Conservation (phyloP, 441 rosid species). For the Mallotus repandus region DNA sequence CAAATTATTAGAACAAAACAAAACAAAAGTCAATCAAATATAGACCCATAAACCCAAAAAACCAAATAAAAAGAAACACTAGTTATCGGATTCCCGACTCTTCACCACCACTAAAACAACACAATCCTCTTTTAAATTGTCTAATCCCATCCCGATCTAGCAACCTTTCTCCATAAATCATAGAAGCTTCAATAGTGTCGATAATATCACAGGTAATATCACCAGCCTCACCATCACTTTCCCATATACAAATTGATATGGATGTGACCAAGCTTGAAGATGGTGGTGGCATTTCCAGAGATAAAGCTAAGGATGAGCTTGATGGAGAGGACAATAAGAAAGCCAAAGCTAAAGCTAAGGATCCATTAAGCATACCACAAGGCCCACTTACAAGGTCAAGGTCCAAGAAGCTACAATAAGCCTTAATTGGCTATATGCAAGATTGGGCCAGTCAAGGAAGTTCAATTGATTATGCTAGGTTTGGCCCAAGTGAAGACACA, state of each 20-base stretch:
- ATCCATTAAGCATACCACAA: too few species aligned
- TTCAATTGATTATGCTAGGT: too few species aligned
- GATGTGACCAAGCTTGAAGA: too few species aligned
- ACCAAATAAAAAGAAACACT: not conserved
- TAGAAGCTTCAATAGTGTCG: slow-evolving; percentile 69
- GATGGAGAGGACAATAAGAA: too few species aligned
- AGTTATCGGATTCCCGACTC: slow-evolving; percentile 81
- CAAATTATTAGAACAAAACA: not conserved
- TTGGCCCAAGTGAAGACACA: too few species aligned
- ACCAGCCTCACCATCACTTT: slow-evolving; percentile 92
- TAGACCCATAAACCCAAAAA: slow-evolving; percentile 1
- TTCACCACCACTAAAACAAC: slow-evolving; percentile 65
- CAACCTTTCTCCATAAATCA: slow-evolving; percentile 61
- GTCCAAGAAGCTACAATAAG: too few species aligned
- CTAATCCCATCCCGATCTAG: slow-evolving; percentile 34
- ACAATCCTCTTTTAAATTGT: slow-evolving; percentile 68
- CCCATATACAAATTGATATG: slow-evolving; percentile 97
- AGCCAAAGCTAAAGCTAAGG: too few species aligned
- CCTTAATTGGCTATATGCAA: too few species aligned
- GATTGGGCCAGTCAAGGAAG: too few species aligned
- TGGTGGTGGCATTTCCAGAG: too few species aligned
- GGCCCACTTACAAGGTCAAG: too few species aligned
- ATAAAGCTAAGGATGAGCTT: too few species aligned
- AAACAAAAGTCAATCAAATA: not conserved
- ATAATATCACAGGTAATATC: slow-evolving; percentile 91